Base-by-base conservation (phyloP, 768 basidiomycete genomes). In the Tephrocybe sp. region DNA sequence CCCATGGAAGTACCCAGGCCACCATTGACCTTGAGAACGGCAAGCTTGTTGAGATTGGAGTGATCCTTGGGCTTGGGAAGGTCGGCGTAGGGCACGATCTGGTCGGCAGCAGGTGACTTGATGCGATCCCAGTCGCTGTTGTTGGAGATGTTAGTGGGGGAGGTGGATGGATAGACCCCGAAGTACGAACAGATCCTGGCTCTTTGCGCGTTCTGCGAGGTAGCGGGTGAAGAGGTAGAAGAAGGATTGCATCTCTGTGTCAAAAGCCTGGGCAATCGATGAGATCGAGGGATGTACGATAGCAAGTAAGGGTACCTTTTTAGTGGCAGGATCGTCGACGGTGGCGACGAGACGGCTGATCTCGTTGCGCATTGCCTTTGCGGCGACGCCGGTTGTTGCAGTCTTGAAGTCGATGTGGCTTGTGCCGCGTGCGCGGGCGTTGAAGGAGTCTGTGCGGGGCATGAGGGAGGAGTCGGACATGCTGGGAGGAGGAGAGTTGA, bases 321-420 rank as follows among this genome's bases (percentile, higher is more conserved):
- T 90, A 48, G 88, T 86, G 33, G 76, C 65, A 24, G 82, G 77
- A 56, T 97, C 90, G 55, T 82, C 76, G 64, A 95, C 89, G 54
- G 86, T 86, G 65, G 78, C 75, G 63, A 97, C 92, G 78, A 99
- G 89, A 64, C 83, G 83, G 69, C 88, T 88, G 72, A 99, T 87
- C 76, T 98, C 97, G 67, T 97, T 97, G 76, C 93, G 86, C 95
- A 97, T 97, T 48, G 93, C 78, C 76, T 97, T 97, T 58, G 91
- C 88, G 22, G 91, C 88, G 57, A 94, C 86, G 57, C 91, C 92
- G 46, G 92, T 94, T 45, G 83, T 94, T 56, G 95, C 95, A n/a
- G 92, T 94, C 78, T 94, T 94, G 83, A 95, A 95, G 73, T 97
- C 89, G 74, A 91, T 85, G 67, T 91, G 87, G 58, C 80, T 83